Evolutionary conservation across 257 asterid genomes (phyloP).

Genomic region (Nicotiana tabacum): DNA sequence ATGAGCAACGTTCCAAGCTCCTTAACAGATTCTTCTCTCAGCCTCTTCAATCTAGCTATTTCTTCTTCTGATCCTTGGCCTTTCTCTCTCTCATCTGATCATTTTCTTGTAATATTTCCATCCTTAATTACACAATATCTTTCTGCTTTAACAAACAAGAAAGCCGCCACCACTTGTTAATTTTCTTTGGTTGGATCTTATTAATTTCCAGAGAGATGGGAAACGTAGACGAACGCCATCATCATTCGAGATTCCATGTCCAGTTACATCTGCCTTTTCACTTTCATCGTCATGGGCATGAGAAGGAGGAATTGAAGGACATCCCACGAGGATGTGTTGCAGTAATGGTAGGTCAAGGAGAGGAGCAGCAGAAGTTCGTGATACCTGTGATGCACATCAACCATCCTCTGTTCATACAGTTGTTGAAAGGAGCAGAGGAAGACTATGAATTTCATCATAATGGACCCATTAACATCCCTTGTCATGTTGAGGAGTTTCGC

Average conservation of each 20-base stretch:
- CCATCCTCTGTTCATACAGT: constrained; percentile 50
- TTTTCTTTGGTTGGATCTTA: background rate
- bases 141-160: too few species aligned
- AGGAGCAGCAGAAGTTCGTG: constrained; percentile 47
- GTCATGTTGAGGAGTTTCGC: constrained; percentile 53
- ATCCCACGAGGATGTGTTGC: constrained; percentile 51
- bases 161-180: background rate
- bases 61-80: constrained; percentile 83
- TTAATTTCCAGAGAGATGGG: constrained; percentile 28
- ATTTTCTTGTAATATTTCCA: background rate
- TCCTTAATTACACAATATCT: too few species aligned
- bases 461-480: constrained; percentile 58
- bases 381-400: constrained; percentile 54
- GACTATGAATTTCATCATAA: constrained; percentile 57
- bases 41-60: constrained; percentile 22
- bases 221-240: constrained; percentile 43
- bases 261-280: constrained; percentile 34
- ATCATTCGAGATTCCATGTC: constrained; percentile 33
- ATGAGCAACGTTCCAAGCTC: constrained; percentile 78
- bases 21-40: constrained; percentile 60
- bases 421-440: constrained; percentile 58
- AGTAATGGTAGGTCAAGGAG: constrained; percentile 51
- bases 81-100: constrained; percentile 35
- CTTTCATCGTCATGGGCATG: constrained; percentile 1
- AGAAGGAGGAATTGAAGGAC: constrained; percentile 11